Evolutionary conservation across 805 yeast genomes (phyloP), one percentile per base, ranked within the genome.

Genomic region (Ogataea glucozyma): DNA sequence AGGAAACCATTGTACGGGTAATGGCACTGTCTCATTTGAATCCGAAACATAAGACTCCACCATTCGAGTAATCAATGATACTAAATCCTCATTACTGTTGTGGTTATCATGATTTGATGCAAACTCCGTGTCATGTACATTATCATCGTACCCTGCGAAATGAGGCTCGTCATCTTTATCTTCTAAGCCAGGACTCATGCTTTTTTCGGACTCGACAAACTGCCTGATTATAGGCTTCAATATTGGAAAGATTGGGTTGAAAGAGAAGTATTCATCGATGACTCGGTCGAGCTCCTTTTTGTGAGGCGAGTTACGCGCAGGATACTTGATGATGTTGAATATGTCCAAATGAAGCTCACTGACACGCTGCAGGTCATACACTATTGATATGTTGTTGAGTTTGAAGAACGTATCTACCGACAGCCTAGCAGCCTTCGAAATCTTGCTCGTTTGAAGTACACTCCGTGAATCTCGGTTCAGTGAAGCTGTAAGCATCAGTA

Each of bases 171-270:
- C 21, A 14, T 3, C 10, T 17, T 30, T 30, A 6, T 17, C 10
- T 14, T 24, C n/a, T 12, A 4, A 10, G 13, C 18, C 32, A 7
- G 29, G 14, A 11, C 8, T 12, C 13, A 11, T 6, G 4, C n/a
- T 11, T 19, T 26, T 14, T 6, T 49, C 51, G 2, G 26, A 23
- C 4, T 32, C 38, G 6, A 45, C 34, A 31, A 48, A 22, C 21
- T 41, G 46, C 17, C 46, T 41, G 10, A 51, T 48, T 8, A 55
- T 42, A 3, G 58, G 60, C 35, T 43, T 47, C 17, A 62, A 24
- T 5, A 60, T 51, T 1, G 65, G 61, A 4, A 62, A 43, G 0
- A 62, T 51, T 1, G 66, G 66, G 21, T 55, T 46, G 17, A 49
- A 33, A 1, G 51, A 48, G 39, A 47, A 54, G 38, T 48, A 61